Evolutionary conservation across 2,329 filamentous ascomycete genomes (phyloP), one percentile per base, ranked within the genome.

Genomic region (Thelonectria blattea): DNA sequence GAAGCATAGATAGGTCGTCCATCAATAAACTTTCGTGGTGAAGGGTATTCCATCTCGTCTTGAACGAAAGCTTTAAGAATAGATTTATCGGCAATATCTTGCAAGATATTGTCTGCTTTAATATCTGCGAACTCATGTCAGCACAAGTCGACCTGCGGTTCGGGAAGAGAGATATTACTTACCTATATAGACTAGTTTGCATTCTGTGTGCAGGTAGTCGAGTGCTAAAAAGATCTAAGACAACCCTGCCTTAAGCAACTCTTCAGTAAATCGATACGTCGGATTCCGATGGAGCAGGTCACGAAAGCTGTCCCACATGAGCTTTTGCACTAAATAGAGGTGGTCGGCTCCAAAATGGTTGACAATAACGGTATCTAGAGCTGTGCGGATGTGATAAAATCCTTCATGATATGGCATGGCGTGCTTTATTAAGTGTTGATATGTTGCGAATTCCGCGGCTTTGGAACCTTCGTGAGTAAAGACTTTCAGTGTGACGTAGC

Each of bases 121-220:
- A 81, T 30, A 9, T 78, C 48, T 81, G 12, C 32, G 15, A 15
- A 15, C 15, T 14, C 15, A 15, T 34, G 12, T 37, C 6, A 37
- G 34, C 2, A 14, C 10, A 37, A 10, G 9, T 7, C 32, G 32
- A 14, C 3, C 32, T 34, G 32, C 8, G 12, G 32, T 3, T n/a
- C 6, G 32, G 32, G 14, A 14, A 8, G 2, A 2, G 27, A 17
- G 22, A 18, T 32, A 15, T 18, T 5, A 5, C 7, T 47, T 73
- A 77, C 75, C 77, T 55, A 76, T 80, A 64, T 82, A 79, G 17
- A 80, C 71, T 56, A 82, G 65, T 47, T 75, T 74, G 66, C 75
- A 78, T 61, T 80, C 75, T 4, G 71, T 73, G 62, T 81, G 78
- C 20, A 81, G 62, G 32, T 65, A 72, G 56, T 81, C 76, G 4